phyloP scores from a whole-genome alignment of 2,329 filamentous ascomycete genomes.

The Fusarium phyllophilum region DNA sequence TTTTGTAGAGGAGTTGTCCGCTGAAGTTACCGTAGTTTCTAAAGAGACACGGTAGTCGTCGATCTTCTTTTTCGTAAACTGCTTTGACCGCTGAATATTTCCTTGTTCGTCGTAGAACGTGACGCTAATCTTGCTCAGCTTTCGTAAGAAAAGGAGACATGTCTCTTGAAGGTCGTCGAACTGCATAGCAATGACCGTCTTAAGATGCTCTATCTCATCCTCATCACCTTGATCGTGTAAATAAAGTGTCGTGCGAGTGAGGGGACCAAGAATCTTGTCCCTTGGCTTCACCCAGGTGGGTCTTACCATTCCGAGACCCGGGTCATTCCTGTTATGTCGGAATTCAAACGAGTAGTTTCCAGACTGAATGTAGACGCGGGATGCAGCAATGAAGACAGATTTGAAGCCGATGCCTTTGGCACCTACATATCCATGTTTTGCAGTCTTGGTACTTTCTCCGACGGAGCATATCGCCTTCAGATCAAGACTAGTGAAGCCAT shows the following conservation, averaged over 20 bases:
- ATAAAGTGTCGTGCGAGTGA: slow-evolving; percentile 27
- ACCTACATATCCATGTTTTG: slow-evolving; percentile 28
- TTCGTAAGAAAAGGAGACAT: slow-evolving; percentile 21
- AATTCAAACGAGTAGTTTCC: slow-evolving; percentile 35
- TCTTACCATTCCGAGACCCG: slow-evolving; percentile 21
- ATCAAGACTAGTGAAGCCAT: slow-evolving; percentile 16
- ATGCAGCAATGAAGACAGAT: slow-evolving; percentile 27
- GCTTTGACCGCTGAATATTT: not conserved
- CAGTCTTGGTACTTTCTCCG: slow-evolving; percentile 24
- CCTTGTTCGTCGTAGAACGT: slow-evolving; percentile 2
- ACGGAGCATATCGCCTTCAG: slow-evolving; percentile 29
- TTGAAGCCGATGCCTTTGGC: slow-evolving; percentile 35
- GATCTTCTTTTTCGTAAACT: slow-evolving; percentile 4
- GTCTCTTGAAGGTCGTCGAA: slow-evolving; percentile 17
- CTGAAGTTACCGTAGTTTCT: not conserved
- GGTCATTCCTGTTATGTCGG: slow-evolving; percentile 1
- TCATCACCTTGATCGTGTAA: slow-evolving; percentile 19
- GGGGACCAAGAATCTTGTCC: not conserved
- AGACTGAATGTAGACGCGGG: slow-evolving; percentile 26
- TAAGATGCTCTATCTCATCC: not conserved
- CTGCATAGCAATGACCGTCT: not conserved
- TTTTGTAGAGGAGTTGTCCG: not conserved
- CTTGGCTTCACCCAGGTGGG: slow-evolving; percentile 19
- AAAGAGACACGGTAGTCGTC: slow-evolving; percentile 5
- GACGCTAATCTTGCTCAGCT: slow-evolving; percentile 11